Conservation (phyloP, 2,329 filamentous ascomycete species). For the Escovopsis sp. region DNA sequence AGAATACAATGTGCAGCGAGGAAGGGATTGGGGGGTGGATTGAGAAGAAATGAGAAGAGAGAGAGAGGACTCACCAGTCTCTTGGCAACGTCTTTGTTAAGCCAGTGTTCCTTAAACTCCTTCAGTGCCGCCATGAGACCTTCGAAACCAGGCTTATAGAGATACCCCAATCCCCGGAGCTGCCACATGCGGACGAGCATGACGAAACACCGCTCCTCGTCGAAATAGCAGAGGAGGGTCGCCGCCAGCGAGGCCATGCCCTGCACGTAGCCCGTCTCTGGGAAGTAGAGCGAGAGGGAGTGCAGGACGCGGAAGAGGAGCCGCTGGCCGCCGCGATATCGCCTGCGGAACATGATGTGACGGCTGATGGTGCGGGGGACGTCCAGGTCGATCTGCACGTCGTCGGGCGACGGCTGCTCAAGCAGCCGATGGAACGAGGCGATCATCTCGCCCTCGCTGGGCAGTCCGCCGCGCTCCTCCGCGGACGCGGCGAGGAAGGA, state of each 20-base stretch:
- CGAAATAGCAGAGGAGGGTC: constrained; percentile 89
- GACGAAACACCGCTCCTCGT: constrained; percentile 85
- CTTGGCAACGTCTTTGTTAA: constrained; percentile 62
- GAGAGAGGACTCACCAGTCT: constrained; percentile 57
- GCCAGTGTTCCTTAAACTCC: constrained; percentile 76
- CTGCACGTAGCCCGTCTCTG: constrained; percentile 87
- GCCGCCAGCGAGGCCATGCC: constrained; percentile 92
- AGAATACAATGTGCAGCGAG: no score
- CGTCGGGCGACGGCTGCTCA: constrained; percentile 63
- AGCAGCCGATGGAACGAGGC: constrained; percentile 59
- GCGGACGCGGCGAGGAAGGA: constrained; percentile 75
- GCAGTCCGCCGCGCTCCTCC: constrained; percentile 41
- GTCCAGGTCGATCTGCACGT: constrained; percentile 93
- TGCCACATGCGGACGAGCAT: constrained; percentile 96
- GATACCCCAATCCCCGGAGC: constrained; percentile 65
- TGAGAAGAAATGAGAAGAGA: neutral
- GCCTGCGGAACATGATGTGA: constrained; percentile 90
- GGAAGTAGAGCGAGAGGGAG: constrained; percentile 79
- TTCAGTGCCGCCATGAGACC: constrained; percentile 74
- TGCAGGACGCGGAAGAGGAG: constrained; percentile 87
- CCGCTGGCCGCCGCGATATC: constrained; percentile 85
- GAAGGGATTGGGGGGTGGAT: neutral
- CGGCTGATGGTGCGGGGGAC: constrained; percentile 88
- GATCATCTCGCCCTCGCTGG: constrained; percentile 57
- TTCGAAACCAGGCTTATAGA: constrained; percentile 73